Base-by-base conservation (phyloP, 1,284 basidiomycete genomes). In the Puccinia novopanici region DNA sequence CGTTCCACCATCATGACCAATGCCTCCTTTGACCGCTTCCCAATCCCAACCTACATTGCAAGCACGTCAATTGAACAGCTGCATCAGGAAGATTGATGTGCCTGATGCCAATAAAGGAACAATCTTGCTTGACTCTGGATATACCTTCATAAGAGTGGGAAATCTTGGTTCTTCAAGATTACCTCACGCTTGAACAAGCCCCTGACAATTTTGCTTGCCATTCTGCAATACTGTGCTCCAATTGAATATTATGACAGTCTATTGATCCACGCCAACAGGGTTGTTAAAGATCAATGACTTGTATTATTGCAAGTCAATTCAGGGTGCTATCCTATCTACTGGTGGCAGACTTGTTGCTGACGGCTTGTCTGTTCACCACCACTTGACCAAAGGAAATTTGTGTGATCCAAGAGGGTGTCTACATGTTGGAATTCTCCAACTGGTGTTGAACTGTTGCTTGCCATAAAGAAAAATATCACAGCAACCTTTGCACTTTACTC, bases 401-500 rank as follows among this genome's bases (percentile, higher is more conserved):
- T n/a, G n/a, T n/a, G n/a, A n/a, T n/a, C n/a, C 27, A 27, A 4
- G 5, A 57, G 19, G n/a, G 55, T 12, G 15, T 6, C 6, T 6
- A 57, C 8, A 24, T 6, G 8, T 57, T 27, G 27, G 15, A n/a
- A n/a, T n/a, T n/a, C n/a, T n/a, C n/a, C n/a, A n/a, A n/a, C n/a
- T n/a, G n/a, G n/a, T n/a, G n/a, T n/a, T n/a, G n/a, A n/a, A n/a
- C n/a, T n/a, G n/a, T n/a, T n/a, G n/a, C n/a, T n/a, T n/a, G n/a
- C n/a, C n/a, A n/a, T n/a, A n/a, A n/a, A n/a, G n/a, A n/a, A 67
- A 67, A 67, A 24, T 67, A 3, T n/a, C 65, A 15, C 40, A 67
- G 12, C 13, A 3, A 1, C 65, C 65, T 24, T 67, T 40, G 3
- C 45, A 37, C 40, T 22, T 3, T 67, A 67, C 22, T 17, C 22